Percentiles rank a stretch among this genome's conserved stretches.
phyloP scores from a whole-genome alignment of 176 grass and related monocot genomes.

The Lolium perenne region DNA sequence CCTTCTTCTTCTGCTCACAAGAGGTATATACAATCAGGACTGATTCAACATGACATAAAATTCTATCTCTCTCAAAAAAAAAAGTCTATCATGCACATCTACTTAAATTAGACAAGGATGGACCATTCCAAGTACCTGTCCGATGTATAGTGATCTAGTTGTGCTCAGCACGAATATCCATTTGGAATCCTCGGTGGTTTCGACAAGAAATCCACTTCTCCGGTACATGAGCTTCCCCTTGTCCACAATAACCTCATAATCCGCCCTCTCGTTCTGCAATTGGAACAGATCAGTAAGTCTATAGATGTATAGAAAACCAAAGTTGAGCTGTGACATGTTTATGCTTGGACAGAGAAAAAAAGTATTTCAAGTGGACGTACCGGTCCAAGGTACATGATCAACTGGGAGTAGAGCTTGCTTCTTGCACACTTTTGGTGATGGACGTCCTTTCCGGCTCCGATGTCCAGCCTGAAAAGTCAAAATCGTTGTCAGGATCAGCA shows the following conservation, averaged over 20 bases:
- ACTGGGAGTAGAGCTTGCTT: conserved; percentile 73
- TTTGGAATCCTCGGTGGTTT: conserved; percentile 78
- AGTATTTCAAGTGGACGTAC: conserved; percentile 47
- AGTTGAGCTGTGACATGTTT: neutral
- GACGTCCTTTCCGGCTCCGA: conserved; percentile 72
- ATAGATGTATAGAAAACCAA: neutral
- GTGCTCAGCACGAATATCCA: conserved; percentile 99
- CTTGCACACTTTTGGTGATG: conserved; percentile 67
- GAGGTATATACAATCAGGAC: conserved; percentile 28
- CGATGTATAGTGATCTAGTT: conserved; percentile 71
- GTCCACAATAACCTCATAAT: conserved; percentile 75
- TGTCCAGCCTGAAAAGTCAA: conserved; percentile 61
- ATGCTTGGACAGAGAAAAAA: neutral
- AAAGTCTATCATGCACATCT: neutral
- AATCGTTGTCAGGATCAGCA: neutral
- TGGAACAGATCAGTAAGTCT: neutral
- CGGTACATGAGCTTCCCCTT: conserved; percentile 71
- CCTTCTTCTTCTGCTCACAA: conserved; percentile 87
- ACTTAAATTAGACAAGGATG: neutral
- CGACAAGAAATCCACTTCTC: conserved; percentile 47
- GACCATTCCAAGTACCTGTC: conserved; percentile 54
- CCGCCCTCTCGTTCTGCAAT: conserved; percentile 66
- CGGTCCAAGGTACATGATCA: conserved; percentile 91
- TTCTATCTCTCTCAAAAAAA: too few relatives aligned
- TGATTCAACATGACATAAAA: conserved; percentile 6